Base-by-base conservation (phyloP, 164 flowering plant genomes). In the Akebia trifoliata region DNA sequence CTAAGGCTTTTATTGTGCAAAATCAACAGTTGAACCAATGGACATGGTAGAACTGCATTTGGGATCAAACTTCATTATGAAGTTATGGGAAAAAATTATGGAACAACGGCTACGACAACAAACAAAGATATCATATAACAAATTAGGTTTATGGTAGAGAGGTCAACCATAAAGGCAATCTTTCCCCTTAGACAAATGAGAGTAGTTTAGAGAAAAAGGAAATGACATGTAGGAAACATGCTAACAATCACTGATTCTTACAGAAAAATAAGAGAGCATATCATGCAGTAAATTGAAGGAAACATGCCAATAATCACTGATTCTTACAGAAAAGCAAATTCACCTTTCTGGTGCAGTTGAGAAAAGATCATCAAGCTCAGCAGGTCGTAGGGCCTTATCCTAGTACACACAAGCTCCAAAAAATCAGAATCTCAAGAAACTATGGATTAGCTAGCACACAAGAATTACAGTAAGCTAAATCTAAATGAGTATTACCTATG, bases 281-380 rank as follows among this genome's bases (percentile, higher is more conserved):
- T n/a, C 10, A 2, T 35, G 49, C 51, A 42, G 17, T 60, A 21
- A 26, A 38, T 28, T 30, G 7, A 17, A 50, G 30, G 31, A 46
- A 58, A 43, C 12, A 26, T 1, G 14, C 24, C 12, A 25, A 49
- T 21, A 38, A 38, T 36, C 12, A 31, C 31, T n/a, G 22, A 10
- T 14, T 29, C 6, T 20, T 1, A 47, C 8, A n/a, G 30, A 60
- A 38, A 66, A 66, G 52, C 17, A 44, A 56, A 44, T 30, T 66
- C 49, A 84, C 92, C 78, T 83, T 56, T 79, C 92, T 21, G 92
- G 88, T 40, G 88, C 92, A 57, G 88, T 85, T 56, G 92, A 85
- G 66, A 85, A 85, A 28, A 85, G 65, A 50, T 81, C 82, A 9
- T 78, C 82, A 58, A 85, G 71, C 58, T 81, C 88, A 65, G 46